Conservation (phyloP, 2,329 filamentous ascomycete species). For the Beauveria bassiana region DNA sequence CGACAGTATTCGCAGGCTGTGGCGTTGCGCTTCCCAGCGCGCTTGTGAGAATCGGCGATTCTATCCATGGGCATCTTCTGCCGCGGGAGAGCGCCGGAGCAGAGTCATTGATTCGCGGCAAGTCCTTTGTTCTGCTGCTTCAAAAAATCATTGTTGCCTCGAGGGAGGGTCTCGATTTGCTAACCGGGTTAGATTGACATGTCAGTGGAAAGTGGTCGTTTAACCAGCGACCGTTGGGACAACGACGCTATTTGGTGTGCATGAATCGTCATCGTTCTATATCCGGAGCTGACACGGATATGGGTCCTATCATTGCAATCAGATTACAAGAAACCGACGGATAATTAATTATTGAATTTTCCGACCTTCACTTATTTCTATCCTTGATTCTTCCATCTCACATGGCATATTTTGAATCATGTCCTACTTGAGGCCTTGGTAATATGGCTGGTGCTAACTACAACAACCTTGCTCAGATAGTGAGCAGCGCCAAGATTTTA, state of each 20-base stretch:
- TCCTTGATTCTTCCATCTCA: too few species aligned
- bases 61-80: background rate
- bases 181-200: background rate
- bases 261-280: background rate
- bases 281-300: slow-evolving; percentile 3
- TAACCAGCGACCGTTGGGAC: too few species aligned
- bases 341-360: too few species aligned
- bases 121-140: background rate
- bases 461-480: too few species aligned
- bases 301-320: background rate
- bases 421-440: too few species aligned
- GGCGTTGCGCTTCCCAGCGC: background rate
- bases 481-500: too few species aligned
- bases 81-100: background rate
- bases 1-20: slow-evolving; percentile 12
- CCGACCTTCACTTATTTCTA: too few species aligned
- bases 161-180: background rate
- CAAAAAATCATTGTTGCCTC: background rate
- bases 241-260: background rate
- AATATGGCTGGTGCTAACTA: too few species aligned
- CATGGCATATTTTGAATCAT: too few species aligned
- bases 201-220: background rate
- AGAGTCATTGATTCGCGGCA: background rate
- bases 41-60: background rate
- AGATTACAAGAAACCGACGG: too few species aligned